Conservation (phyloP, 805 yeast species). For the Wickerhamiella bombiphila region DNA sequence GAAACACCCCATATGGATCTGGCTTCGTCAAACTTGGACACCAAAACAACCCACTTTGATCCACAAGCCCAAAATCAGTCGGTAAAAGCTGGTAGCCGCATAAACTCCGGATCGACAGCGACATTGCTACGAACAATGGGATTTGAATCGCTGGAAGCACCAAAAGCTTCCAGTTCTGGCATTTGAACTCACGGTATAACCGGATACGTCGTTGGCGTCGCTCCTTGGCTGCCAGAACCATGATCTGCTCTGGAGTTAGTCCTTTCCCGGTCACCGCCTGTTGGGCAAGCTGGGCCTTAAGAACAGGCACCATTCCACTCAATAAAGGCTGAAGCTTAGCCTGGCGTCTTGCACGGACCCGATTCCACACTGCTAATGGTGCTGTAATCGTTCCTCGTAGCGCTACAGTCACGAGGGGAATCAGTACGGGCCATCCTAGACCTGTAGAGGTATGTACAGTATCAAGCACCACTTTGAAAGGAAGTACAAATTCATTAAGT, state of each 20-base stretch:
- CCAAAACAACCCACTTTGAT: conserved; percentile 39
- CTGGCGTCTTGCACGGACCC: conserved; percentile 57
- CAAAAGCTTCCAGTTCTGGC: conserved; percentile 66
- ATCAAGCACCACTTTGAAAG: conserved; percentile 14
- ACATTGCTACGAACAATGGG: conserved; percentile 74
- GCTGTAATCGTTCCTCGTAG: conserved; percentile 54
- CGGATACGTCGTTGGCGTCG: conserved; percentile 56
- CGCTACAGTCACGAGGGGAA: conserved; percentile 57
- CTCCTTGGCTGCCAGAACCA: conserved; percentile 61
- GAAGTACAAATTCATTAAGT: conserved; percentile 11
- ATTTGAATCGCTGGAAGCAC: conserved; percentile 63
- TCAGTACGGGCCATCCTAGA: conserved; percentile 70
- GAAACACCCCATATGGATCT: conserved; percentile 51
- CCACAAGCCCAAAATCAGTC: conserved; percentile 15
- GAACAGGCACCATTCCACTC: conserved; percentile 60
- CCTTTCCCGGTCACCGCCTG: conserved; percentile 24
- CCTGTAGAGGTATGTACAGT: conserved; percentile 25
- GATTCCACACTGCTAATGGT: conserved; percentile 63
- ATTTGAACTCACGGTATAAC: conserved; percentile 50
- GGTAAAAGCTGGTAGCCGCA: conserved; percentile 37
- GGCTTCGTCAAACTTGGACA: conserved; percentile 40
- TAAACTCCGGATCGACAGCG: conserved; percentile 57
- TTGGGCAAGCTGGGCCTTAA: conserved; percentile 38
- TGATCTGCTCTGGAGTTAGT: conserved; percentile 65
- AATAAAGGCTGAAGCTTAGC: conserved; percentile 56